Evolutionary conservation across 805 yeast species (phyloP).

Genomic region (Candida oleophila): DNA sequence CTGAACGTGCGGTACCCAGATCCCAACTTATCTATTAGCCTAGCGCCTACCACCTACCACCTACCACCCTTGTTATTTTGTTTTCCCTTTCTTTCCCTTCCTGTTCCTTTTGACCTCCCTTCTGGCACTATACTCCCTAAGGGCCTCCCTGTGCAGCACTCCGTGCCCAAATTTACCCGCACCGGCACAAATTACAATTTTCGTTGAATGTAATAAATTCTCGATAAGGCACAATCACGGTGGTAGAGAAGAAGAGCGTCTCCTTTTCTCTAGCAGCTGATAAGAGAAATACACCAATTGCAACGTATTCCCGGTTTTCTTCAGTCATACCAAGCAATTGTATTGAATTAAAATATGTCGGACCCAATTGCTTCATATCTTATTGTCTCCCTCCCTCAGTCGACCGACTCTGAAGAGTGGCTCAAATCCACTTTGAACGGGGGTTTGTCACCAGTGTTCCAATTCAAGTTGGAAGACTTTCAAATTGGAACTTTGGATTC

Average conservation of each 20-base stretch:
- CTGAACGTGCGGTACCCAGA: no score
- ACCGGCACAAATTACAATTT: background rate
- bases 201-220: conserved; percentile 1
- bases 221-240: background rate
- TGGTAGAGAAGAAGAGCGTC: no score
- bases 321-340: conserved; percentile 46
- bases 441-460: conserved; percentile 57
- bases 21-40: no score
- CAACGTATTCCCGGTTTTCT: conserved; percentile 54
- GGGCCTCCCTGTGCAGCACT: no score
- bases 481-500: conserved; percentile 95
- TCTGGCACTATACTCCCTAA: no score
- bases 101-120: no score
- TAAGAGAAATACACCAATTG: conserved; percentile 28
- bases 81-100: no score
- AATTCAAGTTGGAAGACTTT: conserved; percentile 73
- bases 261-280: background rate
- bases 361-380: conserved; percentile 44
- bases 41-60: no score
- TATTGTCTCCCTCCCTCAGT: conserved; percentile 59
- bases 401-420: conserved; percentile 50
- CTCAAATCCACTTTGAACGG: conserved; percentile 53
- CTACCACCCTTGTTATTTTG: no score
- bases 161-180: conserved; percentile 1
- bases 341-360: conserved; percentile 11